A percentile compares a stretch with the other conserved stretches of the same genome.
These are phyloP conservation scores for Escovopsis weberi DNA, from an alignment of 2,329 filamentous ascomycete species.

Conservation along the genomic window DNA sequence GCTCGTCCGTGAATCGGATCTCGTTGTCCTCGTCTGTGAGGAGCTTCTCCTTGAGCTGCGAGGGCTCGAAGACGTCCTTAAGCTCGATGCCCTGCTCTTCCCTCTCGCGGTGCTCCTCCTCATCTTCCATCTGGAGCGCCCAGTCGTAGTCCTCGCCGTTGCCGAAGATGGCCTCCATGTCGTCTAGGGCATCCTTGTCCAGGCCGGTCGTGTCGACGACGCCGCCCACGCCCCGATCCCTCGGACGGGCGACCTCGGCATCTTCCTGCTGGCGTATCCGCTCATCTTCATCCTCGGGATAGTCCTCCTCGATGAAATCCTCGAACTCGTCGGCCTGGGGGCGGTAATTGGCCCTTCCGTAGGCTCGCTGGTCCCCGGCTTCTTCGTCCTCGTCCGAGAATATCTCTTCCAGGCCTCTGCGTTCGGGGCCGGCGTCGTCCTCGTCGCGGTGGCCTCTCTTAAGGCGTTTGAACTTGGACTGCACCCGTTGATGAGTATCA, in stretches of 20 bases:
- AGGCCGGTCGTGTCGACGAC: slow-evolving; percentile 71
- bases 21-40: slow-evolving; percentile 90
- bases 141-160: slow-evolving; percentile 93
- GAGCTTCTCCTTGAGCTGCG: slow-evolving; percentile 83
- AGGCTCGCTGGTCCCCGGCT: slow-evolving; percentile 38
- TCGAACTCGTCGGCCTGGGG: slow-evolving; percentile 67
- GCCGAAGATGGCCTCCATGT: slow-evolving; percentile 92
- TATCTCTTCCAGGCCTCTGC: slow-evolving; percentile 74
- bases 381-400: slow-evolving; percentile 92
- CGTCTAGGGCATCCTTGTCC: slow-evolving; percentile 83
- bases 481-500: neutral
- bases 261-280: slow-evolving; percentile 66
- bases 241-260: slow-evolving; percentile 72
- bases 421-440: slow-evolving; percentile 46
- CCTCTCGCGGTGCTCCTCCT: slow-evolving; percentile 63
- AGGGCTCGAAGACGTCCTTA: slow-evolving; percentile 96
- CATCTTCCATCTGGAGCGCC: slow-evolving; percentile 78
- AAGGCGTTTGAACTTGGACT: slow-evolving; percentile 91
- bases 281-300: slow-evolving; percentile 73
- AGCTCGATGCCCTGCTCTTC: slow-evolving; percentile 79
- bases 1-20: slow-evolving; percentile 78
- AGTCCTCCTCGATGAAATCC: slow-evolving; percentile 95
- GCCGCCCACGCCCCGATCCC: slow-evolving; percentile 52
- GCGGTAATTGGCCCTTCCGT: slow-evolving; percentile 39
- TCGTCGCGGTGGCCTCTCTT: slow-evolving; percentile 80